Base-by-base conservation (phyloP, 495 filamentous ascomycete genomes). In the Cercophora samala region DNA sequence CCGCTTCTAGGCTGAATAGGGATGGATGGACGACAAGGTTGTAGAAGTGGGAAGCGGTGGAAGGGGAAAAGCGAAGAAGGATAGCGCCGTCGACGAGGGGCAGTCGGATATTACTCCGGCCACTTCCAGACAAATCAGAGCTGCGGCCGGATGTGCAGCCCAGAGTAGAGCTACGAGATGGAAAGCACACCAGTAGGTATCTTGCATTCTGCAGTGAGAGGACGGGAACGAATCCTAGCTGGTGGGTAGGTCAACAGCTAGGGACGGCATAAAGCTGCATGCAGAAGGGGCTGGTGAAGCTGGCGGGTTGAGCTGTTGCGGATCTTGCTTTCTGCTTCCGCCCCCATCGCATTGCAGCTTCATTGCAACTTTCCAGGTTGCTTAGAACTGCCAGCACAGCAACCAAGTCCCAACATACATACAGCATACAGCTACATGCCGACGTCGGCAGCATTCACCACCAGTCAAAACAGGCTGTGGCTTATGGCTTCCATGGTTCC, bases 261-360 rank as follows among this genome's bases (percentile, higher is more conserved):
- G 26, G n/a, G n/a, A n/a, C n/a, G n/a, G n/a, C n/a, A n/a, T n/a
- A n/a, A n/a, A n/a, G n/a, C n/a, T n/a, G 29, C 29, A 4, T 54
- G 52, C 52, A 54, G 52, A 21, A 54, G 52, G 52, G 52, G 52
- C 52, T 18, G 52, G 19, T 13, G 52, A 21, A 4, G 53, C 53
- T 19, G 53, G 6, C 53, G n/a, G 5, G 53, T 56, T 23, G n/a
- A 56, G n/a, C 15, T 19, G 53, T 21, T 19, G n/a, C 26, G 29
- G n/a, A 25, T 54, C 59, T 54, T 26, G 22, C 62, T 25, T 54
- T 67, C 61, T 22, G 32, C 66, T 46, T 56, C 53, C 53, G 53
- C 24, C n/a, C n/a, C 42, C 42, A 15, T 13, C 60, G 62, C 66
- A 68, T 64, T 58, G 62, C 63, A 62, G 64, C 55, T 62, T 62